Percentiles rank a stretch among this genome's conserved stretches.
phyloP scores from a whole-genome alignment of 768 basidiomycete species.

The Russula lepida region DNA sequence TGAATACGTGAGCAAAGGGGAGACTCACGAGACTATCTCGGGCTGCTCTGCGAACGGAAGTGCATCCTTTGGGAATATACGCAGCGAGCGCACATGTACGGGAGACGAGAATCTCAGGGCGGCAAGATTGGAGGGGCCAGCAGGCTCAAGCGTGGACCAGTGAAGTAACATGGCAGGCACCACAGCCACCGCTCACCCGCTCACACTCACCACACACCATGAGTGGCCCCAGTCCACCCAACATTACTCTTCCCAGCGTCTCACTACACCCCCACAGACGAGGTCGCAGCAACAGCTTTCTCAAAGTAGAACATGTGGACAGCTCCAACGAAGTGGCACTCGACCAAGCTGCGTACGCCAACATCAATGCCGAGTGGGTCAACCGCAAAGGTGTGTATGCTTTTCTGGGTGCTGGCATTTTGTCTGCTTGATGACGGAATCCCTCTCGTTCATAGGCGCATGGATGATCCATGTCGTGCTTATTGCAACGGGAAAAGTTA shows the following conservation, averaged over 20 bases:
- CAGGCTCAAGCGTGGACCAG: constrained; percentile 57
- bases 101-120: constrained; percentile 65
- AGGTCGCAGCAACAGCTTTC: constrained; percentile 61
- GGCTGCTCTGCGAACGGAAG: constrained; percentile 53
- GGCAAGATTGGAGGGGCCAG: constrained; percentile 48
- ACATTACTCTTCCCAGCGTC: constrained; percentile 12
- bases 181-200: too few species aligned
- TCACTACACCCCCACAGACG: constrained; percentile 27
- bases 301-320: constrained; percentile 80
- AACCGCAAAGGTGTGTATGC: constrained; percentile 69
- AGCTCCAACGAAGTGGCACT: constrained; percentile 65
- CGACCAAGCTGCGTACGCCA: constrained; percentile 73
- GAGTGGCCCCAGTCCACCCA: constrained; percentile 11
- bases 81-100: constrained; percentile 57
- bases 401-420: not conserved
- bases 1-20: too few species aligned
- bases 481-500: constrained; percentile 81
- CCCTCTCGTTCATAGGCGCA: constrained; percentile 51
- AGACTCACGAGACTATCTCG: constrained; percentile 54
- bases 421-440: not conserved
- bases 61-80: constrained; percentile 59
- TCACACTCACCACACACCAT: not conserved
- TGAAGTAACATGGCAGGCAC: constrained; percentile 49
- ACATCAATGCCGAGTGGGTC: constrained; percentile 90
- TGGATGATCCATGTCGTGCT: constrained; percentile 97